phyloP scores from a whole-genome alignment of 2,329 filamentous ascomycete genomes.

The Alternaria novae-zelandiae region DNA sequence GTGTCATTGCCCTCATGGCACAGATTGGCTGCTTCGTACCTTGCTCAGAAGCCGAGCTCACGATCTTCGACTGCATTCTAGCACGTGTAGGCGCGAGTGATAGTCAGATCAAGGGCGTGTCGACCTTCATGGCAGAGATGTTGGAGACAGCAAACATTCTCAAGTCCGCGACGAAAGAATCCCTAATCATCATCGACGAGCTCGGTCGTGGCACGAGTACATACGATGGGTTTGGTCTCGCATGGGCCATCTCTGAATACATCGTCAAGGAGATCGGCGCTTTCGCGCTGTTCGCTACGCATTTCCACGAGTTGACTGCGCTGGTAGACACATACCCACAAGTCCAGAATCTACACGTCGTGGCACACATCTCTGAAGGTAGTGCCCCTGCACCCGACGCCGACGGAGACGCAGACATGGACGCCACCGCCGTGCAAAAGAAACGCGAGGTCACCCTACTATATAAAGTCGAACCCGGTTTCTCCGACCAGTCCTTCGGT shows the following conservation, averaged over 20 bases:
- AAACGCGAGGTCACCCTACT: slow-evolving; percentile 85
- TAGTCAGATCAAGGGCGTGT: slow-evolving; percentile 96
- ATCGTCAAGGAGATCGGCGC: slow-evolving; percentile 95
- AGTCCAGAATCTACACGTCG: slow-evolving; percentile 92
- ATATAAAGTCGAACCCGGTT: slow-evolving; percentile 94
- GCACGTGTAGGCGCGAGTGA: slow-evolving; percentile 95
- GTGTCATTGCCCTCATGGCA: slow-evolving; percentile 95
- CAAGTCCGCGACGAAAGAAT: slow-evolving; percentile 93
- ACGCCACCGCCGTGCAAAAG: slow-evolving; percentile 46
- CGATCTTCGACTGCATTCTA: slow-evolving; percentile 95
- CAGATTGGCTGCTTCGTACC: slow-evolving; percentile 97
- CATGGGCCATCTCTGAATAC: slow-evolving; percentile 98
- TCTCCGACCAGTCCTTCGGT: slow-evolving; percentile 97
- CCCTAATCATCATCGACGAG: slow-evolving; percentile 97
- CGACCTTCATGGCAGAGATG: slow-evolving; percentile 99
- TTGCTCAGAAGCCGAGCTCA: slow-evolving; percentile 86
- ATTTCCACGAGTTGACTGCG: slow-evolving; percentile 97
- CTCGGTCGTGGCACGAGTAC: slow-evolving; percentile 95
- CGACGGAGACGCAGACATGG: slow-evolving; percentile 44
- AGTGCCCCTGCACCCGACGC: slow-evolving; percentile 6
- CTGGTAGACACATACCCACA: slow-evolving; percentile 85
- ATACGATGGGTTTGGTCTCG: slow-evolving; percentile 97
- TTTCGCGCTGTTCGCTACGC: slow-evolving; percentile 93
- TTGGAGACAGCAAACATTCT: slow-evolving; percentile 98
- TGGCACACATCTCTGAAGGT: slow-evolving; percentile 79